Evolutionary conservation across 1,139 yeast species (phyloP).

Genomic region (Kurtzmaniella quercitrusa): DNA sequence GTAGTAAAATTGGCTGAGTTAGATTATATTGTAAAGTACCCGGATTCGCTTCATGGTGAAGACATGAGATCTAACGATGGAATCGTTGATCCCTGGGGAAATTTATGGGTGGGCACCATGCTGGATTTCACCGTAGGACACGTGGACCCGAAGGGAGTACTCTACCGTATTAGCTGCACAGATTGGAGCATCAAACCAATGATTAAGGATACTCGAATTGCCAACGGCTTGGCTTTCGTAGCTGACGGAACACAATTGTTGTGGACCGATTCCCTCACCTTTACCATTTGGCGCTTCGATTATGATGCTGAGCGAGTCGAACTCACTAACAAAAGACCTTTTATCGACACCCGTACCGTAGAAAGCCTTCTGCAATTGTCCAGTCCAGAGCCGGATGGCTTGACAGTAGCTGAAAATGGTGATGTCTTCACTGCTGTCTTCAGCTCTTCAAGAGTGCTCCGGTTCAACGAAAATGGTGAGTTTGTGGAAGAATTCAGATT

Average conservation of each 20-base stretch:
- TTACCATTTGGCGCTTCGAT: slow-evolving; percentile 58
- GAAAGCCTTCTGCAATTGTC: slow-evolving; percentile 18
- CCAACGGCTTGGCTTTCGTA: slow-evolving; percentile 81
- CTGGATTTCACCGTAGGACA: slow-evolving; percentile 42
- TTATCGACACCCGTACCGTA: slow-evolving; percentile 36
- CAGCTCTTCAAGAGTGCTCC: slow-evolving; percentile 53
- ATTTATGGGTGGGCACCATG: slow-evolving; percentile 75
- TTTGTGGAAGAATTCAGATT: slow-evolving; percentile 48
- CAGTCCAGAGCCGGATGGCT: slow-evolving; percentile 79
- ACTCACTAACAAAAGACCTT: slow-evolving; percentile 39
- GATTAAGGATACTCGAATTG: slow-evolving; percentile 40
- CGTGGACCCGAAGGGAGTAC: slow-evolving; percentile 35
- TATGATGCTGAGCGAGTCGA: slow-evolving; percentile 46
- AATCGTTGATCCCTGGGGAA: slow-evolving; percentile 62
- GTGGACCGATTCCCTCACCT: slow-evolving; percentile 69
- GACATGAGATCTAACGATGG: slow-evolving; percentile 70
- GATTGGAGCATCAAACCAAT: slow-evolving; percentile 29
- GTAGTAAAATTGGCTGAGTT: slow-evolving; percentile 18
- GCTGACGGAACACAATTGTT: slow-evolving; percentile 47
- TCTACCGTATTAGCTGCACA: slow-evolving; percentile 37
- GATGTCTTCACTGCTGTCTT: slow-evolving; percentile 68
- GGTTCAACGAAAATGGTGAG: slow-evolving; percentile 47
- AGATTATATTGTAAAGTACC: slow-evolving; percentile 42
- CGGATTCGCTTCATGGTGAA: slow-evolving; percentile 20
- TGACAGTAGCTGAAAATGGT: slow-evolving; percentile 58